Conservation (phyloP, 208 protist genomes). For the Polymyxa betae region DNA sequence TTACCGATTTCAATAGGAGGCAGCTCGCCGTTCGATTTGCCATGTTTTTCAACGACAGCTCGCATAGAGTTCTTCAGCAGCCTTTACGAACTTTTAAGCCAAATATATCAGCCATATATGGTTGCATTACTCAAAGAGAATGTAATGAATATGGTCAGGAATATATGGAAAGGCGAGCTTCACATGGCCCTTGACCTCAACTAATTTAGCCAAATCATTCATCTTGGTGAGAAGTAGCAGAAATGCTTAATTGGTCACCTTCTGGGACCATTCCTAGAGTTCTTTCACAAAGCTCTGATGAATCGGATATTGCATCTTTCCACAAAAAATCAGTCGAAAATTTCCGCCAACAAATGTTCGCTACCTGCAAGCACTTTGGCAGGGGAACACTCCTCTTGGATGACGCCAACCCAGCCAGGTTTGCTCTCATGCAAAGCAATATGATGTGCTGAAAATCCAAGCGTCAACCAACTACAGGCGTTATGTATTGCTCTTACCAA, state of each 20-base stretch:
- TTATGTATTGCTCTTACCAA: background rate
- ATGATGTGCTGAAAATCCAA: slow-evolving; percentile 4
- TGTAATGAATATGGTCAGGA: slow-evolving; percentile 48
- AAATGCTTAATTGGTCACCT: background rate
- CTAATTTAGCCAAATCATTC: background rate
- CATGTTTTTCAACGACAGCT: background rate
- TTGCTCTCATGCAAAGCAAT: background rate
- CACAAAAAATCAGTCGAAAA: background rate
- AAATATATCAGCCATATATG: background rate
- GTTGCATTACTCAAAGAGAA: background rate
- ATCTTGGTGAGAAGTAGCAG: background rate
- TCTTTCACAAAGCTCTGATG: background rate
- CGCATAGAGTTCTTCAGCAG: slow-evolving; percentile 50
- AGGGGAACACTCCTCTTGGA: slow-evolving; percentile 13
- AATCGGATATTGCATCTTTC: background rate
- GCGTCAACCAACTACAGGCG: background rate
- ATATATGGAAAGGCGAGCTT: background rate
- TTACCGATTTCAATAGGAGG: slow-evolving; percentile 5
- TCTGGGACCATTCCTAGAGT: background rate
- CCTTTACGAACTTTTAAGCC: background rate
- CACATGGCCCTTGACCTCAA: background rate
- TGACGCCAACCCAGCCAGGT: background rate
- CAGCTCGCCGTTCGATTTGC: background rate
- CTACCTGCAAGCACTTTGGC: background rate
- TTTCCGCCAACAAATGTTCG: background rate